Conservation (phyloP, 768 basidiomycete genomes). For the Hemileccinum rubropunctum region DNA sequence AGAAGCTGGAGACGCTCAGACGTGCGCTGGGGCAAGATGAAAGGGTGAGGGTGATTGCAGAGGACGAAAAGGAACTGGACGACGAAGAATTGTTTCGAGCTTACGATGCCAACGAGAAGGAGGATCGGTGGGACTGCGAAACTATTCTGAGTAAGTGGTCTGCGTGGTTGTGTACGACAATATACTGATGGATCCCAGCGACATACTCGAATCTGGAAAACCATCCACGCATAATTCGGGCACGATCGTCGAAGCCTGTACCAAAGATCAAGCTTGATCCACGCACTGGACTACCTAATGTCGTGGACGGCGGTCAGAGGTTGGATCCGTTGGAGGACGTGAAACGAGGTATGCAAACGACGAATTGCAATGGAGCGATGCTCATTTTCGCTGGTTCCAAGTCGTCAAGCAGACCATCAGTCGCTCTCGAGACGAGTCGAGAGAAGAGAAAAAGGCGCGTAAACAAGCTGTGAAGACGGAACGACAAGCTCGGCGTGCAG, state of each 20-base stretch:
- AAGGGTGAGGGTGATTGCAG: slow-evolving; percentile 46
- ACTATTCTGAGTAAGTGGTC: slow-evolving; percentile 79
- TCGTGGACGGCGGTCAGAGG: slow-evolving; percentile 27
- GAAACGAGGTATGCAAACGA: slow-evolving; percentile 22
- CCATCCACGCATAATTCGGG: slow-evolving; percentile 85
- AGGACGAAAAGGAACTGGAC: slow-evolving; percentile 47
- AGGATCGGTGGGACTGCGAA: slow-evolving; percentile 93
- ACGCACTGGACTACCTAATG: slow-evolving; percentile 71
- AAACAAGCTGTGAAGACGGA: slow-evolving; percentile 69
- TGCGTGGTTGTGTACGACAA: background rate
- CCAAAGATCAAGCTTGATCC: slow-evolving; percentile 71
- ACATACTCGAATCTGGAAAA: slow-evolving; percentile 98
- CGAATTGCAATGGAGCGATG: background rate
- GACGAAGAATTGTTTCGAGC: slow-evolving; percentile 42
- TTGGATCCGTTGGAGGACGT: slow-evolving; percentile 14
- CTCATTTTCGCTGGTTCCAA: slow-evolving; percentile 7
- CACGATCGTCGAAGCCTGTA: slow-evolving; percentile 50
- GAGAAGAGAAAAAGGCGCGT: slow-evolving; percentile 68
- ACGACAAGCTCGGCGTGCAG: slow-evolving; percentile 57
- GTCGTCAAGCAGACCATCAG: slow-evolving; percentile 47
- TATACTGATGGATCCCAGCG: slow-evolving; percentile 45
- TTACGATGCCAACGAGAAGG: slow-evolving; percentile 44
- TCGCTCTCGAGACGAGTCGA: slow-evolving; percentile 73
- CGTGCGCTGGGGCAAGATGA: slow-evolving; percentile 72
- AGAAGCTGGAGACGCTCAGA: slow-evolving; percentile 80